Evolutionary conservation across 345 rosid species (phyloP).

Genomic region (Euphorbia peplus): DNA sequence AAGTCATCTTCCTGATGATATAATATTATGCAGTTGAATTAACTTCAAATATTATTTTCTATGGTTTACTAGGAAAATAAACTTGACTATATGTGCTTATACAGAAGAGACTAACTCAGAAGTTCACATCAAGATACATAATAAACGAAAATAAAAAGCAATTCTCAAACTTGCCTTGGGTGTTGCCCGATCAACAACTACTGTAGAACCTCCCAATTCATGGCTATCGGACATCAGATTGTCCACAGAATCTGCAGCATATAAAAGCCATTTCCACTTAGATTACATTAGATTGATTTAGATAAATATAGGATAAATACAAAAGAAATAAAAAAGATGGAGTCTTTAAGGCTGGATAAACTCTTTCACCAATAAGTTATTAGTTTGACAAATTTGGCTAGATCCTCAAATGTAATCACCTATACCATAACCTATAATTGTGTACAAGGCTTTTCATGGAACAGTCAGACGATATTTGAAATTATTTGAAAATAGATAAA

Average conservation of each 20-base stretch:
- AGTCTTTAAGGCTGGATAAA: not conserved
- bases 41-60: not conserved
- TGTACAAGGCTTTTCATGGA: not conserved
- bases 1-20: slow-evolving; percentile 75
- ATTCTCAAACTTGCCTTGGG: slow-evolving; percentile 58
- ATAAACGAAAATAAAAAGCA: not conserved
- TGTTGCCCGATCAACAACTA: slow-evolving; percentile 95
- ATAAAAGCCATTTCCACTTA: slow-evolving; percentile 2
- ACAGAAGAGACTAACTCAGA: not conserved
- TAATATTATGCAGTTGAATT: not conserved
- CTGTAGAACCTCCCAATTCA: slow-evolving; percentile 84
- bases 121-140: slow-evolving; percentile 6
- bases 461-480: not conserved
- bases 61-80: not conserved
- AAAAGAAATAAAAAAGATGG: not conserved
- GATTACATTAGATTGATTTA: not conserved
- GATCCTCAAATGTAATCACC: not conserved
- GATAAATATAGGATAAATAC: not conserved
- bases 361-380: not conserved
- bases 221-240: slow-evolving; percentile 84
- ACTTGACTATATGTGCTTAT: not conserved
- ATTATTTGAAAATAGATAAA: too few relatives aligned
- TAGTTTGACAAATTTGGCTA: not conserved
- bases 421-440: not conserved
- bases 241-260: slow-evolving; percentile 75